Percentiles rank a stretch among this genome's conserved stretches.
phyloP scores from a whole-genome alignment of 2,329 filamentous ascomycete species.

The Orbilia brochopaga region DNA sequence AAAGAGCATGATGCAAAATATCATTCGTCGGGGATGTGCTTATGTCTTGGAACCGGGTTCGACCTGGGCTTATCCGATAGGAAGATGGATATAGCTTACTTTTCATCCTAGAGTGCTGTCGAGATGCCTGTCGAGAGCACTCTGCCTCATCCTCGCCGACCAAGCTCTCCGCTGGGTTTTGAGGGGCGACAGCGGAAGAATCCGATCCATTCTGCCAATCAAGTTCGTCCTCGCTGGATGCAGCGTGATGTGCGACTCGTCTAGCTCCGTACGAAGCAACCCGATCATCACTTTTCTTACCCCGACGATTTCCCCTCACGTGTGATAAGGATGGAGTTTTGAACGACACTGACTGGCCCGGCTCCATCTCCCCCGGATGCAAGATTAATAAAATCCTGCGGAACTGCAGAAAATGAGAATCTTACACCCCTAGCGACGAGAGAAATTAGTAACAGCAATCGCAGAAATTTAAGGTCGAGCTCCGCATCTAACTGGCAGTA shows the following conservation, averaged over 20 bases:
- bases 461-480: constrained; percentile 15
- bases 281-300: constrained; percentile 15
- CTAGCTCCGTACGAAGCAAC: constrained; percentile 46
- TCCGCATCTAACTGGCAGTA: constrained; percentile 20
- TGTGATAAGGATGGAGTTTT: constrained; percentile 38
- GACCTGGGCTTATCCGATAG: constrained; percentile 7
- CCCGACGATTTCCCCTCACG: no score
- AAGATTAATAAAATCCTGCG: neutral
- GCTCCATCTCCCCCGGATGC: constrained; percentile 28
- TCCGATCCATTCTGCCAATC: constrained; percentile 9
- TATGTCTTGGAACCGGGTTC: neutral
- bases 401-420: no score
- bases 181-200: constrained; percentile 23
- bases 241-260: constrained; percentile 34
- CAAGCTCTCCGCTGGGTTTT: constrained; percentile 18
- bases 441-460: constrained; percentile 2
- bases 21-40: neutral
- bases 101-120: constrained; percentile 13
- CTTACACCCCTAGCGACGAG: neutral
- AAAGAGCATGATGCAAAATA: neutral
- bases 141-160: constrained; percentile 11
- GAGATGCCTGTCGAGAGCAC: constrained; percentile 19
- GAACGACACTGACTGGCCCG: constrained; percentile 33
- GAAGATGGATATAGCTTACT: constrained; percentile 15
- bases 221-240: constrained; percentile 21